These are phyloP conservation scores for Hyaloscypha finlandica DNA, from an alignment of 495 filamentous ascomycete genomes.

Conservation along the genomic window DNA sequence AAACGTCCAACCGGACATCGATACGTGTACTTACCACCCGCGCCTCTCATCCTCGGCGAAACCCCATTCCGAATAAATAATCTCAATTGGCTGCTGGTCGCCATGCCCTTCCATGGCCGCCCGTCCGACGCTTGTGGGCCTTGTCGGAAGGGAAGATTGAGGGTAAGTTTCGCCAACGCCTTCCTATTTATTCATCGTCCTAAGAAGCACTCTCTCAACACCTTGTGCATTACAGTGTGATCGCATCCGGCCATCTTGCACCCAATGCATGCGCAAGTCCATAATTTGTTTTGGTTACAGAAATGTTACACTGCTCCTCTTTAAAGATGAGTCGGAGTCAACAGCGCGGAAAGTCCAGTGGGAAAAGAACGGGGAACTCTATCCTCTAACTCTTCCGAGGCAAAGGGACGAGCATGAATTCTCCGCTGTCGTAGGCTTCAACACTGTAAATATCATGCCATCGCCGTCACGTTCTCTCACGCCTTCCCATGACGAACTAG, in stretches of 20 bases:
- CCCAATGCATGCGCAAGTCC: slow-evolving; percentile 16
- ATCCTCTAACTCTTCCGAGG: slow-evolving; percentile 10
- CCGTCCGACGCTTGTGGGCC: slow-evolving; percentile 15
- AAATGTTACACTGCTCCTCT: slow-evolving; percentile 11
- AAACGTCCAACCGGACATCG: slow-evolving; percentile 1
- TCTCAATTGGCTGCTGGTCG: slow-evolving; percentile 6
- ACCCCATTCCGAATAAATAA: not conserved
- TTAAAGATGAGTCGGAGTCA: slow-evolving; percentile 18
- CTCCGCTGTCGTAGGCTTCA: not conserved
- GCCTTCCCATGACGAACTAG: slow-evolving; percentile 17
- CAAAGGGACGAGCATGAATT: slow-evolving; percentile 6
- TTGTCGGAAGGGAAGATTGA: slow-evolving; percentile 15
- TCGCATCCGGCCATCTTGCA: slow-evolving; percentile 15
- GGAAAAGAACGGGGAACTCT: slow-evolving; percentile 11
- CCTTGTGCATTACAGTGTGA: slow-evolving; percentile 15
- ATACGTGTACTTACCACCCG: not conserved
- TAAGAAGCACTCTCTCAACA: slow-evolving; percentile 8
- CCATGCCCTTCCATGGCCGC: slow-evolving; percentile 13
- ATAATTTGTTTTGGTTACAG: slow-evolving; percentile 14
- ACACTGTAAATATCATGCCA: slow-evolving; percentile 9
- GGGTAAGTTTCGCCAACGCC: slow-evolving; percentile 9
- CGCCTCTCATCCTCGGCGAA: not conserved
- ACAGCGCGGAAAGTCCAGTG: slow-evolving; percentile 16
- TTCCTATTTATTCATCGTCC: not conserved
- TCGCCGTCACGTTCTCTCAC: slow-evolving; percentile 12